A percentile compares a stretch with the other conserved stretches of the same genome.
Conservation (phyloP, 495 filamentous ascomycete species). For the Cryomyces minteri region DNA sequence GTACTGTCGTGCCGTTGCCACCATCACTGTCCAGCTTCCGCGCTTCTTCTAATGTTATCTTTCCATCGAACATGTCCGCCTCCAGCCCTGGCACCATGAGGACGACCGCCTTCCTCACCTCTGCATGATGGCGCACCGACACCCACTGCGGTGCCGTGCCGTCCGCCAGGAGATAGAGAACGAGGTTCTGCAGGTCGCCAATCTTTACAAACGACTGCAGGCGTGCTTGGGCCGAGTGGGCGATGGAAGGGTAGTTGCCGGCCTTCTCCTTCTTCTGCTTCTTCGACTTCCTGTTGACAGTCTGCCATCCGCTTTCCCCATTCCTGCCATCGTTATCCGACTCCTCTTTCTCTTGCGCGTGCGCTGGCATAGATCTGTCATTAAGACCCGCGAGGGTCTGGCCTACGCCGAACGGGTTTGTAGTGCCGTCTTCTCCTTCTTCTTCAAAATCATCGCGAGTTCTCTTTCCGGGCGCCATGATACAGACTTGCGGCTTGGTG, state of each 20-base stretch:
- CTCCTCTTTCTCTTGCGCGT: background rate
- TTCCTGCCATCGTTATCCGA: background rate
- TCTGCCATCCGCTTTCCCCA: slow-evolving; percentile 10
- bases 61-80: slow-evolving; percentile 69
- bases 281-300: slow-evolving; percentile 9
- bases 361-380: background rate
- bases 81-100: slow-evolving; percentile 88
- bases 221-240: slow-evolving; percentile 20
- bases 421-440: background rate
- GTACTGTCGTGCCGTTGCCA: background rate
- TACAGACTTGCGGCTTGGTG: no score
- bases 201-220: slow-evolving; percentile 61
- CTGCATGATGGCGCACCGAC: slow-evolving; percentile 51
- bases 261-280: slow-evolving; percentile 6
- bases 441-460: slow-evolving; percentile 2
- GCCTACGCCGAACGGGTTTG: slow-evolving; percentile 7
- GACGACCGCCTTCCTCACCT: slow-evolving; percentile 72
- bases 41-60: slow-evolving; percentile 17
- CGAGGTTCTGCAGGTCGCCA: slow-evolving; percentile 56
- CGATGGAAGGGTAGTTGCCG: slow-evolving; percentile 8
- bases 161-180: slow-evolving; percentile 83
- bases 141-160: slow-evolving; percentile 75
- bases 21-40: background rate
- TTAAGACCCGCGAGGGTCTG: slow-evolving; percentile 10
- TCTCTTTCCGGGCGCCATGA: slow-evolving; percentile 5